These are phyloP conservation scores for Botrytis porri DNA, from an alignment of 2,329 filamentous ascomycete species.

Conservation along the genomic window DNA sequence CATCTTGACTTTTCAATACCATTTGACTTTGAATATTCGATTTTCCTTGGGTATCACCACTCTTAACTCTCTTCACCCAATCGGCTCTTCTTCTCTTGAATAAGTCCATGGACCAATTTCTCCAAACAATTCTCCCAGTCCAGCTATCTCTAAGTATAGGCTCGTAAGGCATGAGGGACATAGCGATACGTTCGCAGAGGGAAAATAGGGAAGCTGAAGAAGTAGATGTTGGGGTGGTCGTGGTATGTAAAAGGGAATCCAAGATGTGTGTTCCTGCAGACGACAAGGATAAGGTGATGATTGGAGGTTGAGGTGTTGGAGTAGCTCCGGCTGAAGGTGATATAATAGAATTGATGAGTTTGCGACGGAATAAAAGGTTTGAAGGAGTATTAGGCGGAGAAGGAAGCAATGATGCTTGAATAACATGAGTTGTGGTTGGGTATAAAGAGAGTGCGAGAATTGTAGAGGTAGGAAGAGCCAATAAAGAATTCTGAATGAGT, in stretches of 20 bases:
- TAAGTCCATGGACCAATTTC: slow-evolving; percentile 72
- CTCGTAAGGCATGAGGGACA: slow-evolving; percentile 59
- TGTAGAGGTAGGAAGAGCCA: slow-evolving; percentile 54
- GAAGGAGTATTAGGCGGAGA: slow-evolving; percentile 49
- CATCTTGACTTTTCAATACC: slow-evolving; percentile 16
- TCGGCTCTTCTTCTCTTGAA: slow-evolving; percentile 61
- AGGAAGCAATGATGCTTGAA: slow-evolving; percentile 60
- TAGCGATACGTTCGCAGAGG: slow-evolving; percentile 64
- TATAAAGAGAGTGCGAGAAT: slow-evolving; percentile 59
- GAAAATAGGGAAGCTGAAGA: slow-evolving; percentile 49
- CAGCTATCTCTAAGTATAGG: slow-evolving; percentile 59
- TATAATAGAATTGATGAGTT: slow-evolving; percentile 59
- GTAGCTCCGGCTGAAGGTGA: slow-evolving; percentile 30
- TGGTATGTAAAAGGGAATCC: slow-evolving; percentile 56
- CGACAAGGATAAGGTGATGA: slow-evolving; percentile 47
- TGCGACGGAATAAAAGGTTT: slow-evolving; percentile 60
- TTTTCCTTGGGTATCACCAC: slow-evolving; percentile 1
- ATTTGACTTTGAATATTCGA: not conserved
- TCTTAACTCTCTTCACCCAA: slow-evolving; percentile 56
- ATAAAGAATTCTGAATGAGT: slow-evolving; percentile 70
- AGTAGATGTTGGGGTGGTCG: slow-evolving; percentile 23
- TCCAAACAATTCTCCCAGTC: slow-evolving; percentile 66
- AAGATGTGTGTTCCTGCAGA: slow-evolving; percentile 64
- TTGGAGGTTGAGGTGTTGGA: slow-evolving; percentile 18
- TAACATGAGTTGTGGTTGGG: slow-evolving; percentile 55